Conservation (phyloP, 352 stramenopile species). For the Phytophthora pisi region DNA sequence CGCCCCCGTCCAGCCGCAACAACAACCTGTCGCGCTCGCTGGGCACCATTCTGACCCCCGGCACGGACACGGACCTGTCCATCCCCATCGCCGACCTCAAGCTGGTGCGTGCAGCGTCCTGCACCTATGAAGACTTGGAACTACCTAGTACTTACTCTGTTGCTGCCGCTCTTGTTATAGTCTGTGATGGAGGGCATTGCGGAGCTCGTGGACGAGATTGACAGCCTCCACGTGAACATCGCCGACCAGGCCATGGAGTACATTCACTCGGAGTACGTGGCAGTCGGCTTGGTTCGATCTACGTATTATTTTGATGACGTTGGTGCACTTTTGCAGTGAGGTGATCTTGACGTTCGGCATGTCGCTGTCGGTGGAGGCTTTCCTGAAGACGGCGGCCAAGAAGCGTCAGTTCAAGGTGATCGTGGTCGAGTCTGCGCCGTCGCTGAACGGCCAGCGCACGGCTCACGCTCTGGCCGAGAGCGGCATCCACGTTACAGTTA, state of each 20-base stretch:
- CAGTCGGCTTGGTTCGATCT: background rate
- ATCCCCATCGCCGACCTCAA: conserved; percentile 86
- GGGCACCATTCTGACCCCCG: conserved; percentile 80
- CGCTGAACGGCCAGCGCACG: conserved; percentile 92
- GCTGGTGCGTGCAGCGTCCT: conserved; percentile 35
- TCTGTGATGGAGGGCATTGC: conserved; percentile 95
- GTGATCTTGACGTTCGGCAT: conserved; percentile 96
- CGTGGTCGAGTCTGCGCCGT: conserved; percentile 92
- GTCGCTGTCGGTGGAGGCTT: conserved; percentile 92
- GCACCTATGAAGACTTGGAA: too few species aligned
- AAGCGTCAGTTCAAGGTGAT: conserved; percentile 97
- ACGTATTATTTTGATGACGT: background rate
- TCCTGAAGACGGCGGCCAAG: conserved; percentile 88
- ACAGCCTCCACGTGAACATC: conserved; percentile 96
- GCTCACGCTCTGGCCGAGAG: conserved; percentile 89
- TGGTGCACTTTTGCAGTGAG: conserved; percentile 59
- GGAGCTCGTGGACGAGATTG: conserved; percentile 95
- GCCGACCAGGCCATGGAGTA: conserved; percentile 96
- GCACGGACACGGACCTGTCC: conserved; percentile 81
- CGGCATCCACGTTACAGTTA: conserved; percentile 95
- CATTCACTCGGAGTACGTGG: conserved; percentile 93
- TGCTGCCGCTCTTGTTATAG: conserved; percentile 44
- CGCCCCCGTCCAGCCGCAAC: conserved; percentile 44
- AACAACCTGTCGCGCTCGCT: conserved; percentile 79
- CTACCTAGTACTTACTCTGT: background rate